These are phyloP conservation scores for Erodium trifolium DNA, from an alignment of 441 rosid genomes.

Conservation along the genomic window DNA sequence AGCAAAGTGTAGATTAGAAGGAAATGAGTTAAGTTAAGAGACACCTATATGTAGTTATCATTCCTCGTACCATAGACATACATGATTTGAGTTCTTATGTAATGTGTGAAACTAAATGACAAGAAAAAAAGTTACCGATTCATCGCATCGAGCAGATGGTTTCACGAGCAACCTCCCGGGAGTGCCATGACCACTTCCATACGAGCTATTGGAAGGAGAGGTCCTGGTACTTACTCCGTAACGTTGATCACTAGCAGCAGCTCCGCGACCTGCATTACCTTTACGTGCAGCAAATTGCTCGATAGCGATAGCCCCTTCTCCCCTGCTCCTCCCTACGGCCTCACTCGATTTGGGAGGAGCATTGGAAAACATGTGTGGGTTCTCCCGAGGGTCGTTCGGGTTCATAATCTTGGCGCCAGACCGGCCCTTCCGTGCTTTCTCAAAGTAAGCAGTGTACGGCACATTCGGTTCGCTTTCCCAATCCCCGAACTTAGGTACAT, in stretches of 20 bases:
- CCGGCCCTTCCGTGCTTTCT: slow-evolving; percentile 20
- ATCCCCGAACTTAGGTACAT: slow-evolving; percentile 28
- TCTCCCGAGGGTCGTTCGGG: slow-evolving; percentile 15
- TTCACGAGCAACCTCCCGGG: slow-evolving; percentile 9
- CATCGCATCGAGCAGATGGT: slow-evolving; percentile 9
- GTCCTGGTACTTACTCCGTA: neutral
- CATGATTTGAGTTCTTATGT: too few species aligned
- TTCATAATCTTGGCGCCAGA: slow-evolving; percentile 8
- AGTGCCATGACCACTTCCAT: neutral
- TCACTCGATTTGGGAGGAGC: slow-evolving; percentile 2
- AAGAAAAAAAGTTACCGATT: slow-evolving; percentile 13
- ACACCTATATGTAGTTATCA: too few species aligned
- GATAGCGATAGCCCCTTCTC: neutral
- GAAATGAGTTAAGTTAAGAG: too few species aligned
- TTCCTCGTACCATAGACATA: too few species aligned
- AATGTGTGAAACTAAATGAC: neutral
- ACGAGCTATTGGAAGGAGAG: neutral
- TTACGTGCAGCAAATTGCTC: neutral
- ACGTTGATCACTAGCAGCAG: neutral
- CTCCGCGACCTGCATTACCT: neutral
- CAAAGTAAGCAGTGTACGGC: slow-evolving; percentile 29
- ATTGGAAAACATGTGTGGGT: neutral
- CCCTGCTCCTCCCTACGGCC: neutral
- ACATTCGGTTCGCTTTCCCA: slow-evolving; percentile 25
- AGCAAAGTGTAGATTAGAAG: too few species aligned